Evolutionary conservation across 2,329 filamentous ascomycete genomes (phyloP).

Genomic region (Epichloe scottii): DNA sequence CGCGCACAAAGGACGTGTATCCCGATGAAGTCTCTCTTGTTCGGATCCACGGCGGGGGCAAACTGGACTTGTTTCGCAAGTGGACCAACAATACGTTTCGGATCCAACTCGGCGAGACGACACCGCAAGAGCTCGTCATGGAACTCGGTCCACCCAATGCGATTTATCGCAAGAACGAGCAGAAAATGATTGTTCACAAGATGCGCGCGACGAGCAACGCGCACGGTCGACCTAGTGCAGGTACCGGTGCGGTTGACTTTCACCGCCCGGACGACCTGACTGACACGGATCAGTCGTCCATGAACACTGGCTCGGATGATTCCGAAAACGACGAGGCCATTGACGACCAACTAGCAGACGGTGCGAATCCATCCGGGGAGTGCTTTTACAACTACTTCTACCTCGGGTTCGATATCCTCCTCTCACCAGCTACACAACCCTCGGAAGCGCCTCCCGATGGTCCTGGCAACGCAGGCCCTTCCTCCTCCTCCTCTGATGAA

Average conservation of each 20-base stretch:
- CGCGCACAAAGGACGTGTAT: conserved; percentile 63
- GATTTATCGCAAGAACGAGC: conserved; percentile 84
- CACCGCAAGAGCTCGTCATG: conserved; percentile 79
- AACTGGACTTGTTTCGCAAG: conserved; percentile 64
- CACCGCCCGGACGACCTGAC: conserved; percentile 44
- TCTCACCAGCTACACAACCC: conserved; percentile 61
- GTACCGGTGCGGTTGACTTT: conserved; percentile 27
- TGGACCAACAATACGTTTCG: conserved; percentile 53
- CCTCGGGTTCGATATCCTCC: conserved; percentile 82
- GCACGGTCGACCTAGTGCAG: conserved; percentile 30
- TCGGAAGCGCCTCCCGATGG: conserved; percentile 44
- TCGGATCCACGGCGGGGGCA: conserved; percentile 64
- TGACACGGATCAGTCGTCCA: conserved; percentile 65
- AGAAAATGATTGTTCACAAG: conserved; percentile 76
- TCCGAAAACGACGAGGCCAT: conserved; percentile 44
- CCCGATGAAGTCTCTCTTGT: conserved; percentile 81
- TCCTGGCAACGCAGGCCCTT: conserved; percentile 1
- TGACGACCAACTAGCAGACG: conserved; percentile 42
- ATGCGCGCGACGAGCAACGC: conserved; percentile 41
- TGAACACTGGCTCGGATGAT: conserved; percentile 59
- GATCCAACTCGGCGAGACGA: conserved; percentile 73
- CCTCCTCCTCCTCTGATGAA: conserved; percentile 9
- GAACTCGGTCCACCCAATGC: conserved; percentile 89
- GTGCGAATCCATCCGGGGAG: conserved; percentile 47
- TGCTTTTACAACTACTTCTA: conserved; percentile 98